Conservation (phyloP, 495 filamentous ascomycete genomes). For the Talaromyces stipitatus region DNA sequence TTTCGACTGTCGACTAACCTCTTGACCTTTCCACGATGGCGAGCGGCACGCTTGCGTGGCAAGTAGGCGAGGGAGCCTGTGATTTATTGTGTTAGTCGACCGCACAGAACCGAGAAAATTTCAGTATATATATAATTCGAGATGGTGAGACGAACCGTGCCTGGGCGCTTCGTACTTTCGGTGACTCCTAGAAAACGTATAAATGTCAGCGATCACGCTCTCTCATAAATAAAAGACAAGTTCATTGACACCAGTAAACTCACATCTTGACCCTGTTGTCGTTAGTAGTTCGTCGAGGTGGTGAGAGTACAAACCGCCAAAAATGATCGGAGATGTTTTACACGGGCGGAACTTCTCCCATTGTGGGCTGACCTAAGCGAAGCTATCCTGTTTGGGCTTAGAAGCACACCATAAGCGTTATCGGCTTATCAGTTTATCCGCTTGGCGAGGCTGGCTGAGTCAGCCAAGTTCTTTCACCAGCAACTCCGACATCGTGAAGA, state of each 20-base stretch:
- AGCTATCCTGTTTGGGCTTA: conserved; percentile 14
- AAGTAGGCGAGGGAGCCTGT: conserved; percentile 83
- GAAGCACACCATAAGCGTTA: neutral
- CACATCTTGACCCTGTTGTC: conserved; percentile 50
- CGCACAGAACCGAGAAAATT: conserved; percentile 18
- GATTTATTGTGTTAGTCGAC: conserved; percentile 26
- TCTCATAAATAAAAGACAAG: neutral
- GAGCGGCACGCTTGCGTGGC: conserved; percentile 91
- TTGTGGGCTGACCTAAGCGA: conserved; percentile 42
- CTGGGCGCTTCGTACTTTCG: conserved; percentile 89
- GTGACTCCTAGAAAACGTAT: conserved; percentile 47
- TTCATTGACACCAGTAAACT: conserved; percentile 14
- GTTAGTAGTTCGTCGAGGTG: conserved; percentile 45
- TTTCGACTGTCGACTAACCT: conserved; percentile 50
- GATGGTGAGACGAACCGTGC: conserved; percentile 58
- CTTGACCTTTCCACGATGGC: conserved; percentile 98
- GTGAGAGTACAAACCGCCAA: conserved; percentile 35
- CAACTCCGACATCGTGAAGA: neutral
- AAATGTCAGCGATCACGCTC: conserved; percentile 23
- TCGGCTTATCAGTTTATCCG: neutral
- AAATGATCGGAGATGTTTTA: conserved; percentile 35
- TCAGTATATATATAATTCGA: conserved; percentile 20
- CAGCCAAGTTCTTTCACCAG: neutral
- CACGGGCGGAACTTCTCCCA: conserved; percentile 27
- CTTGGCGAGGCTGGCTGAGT: neutral